These are phyloP conservation scores for Pestalotiopsis sp. DNA, from an alignment of 2,329 filamentous ascomycete genomes.

Conservation along the genomic window DNA sequence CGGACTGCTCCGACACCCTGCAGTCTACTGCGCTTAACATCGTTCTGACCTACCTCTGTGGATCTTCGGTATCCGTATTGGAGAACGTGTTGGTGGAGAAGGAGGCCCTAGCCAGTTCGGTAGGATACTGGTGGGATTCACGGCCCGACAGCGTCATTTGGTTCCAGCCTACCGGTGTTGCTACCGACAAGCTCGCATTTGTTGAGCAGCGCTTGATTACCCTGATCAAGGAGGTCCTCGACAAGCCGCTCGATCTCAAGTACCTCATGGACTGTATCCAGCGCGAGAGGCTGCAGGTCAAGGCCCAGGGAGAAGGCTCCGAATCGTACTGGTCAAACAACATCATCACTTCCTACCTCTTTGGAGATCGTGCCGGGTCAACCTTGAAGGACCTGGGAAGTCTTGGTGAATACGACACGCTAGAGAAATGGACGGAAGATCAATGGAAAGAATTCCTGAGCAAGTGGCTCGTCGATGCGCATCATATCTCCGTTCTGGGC, in stretches of 20 bases:
- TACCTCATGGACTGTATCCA: conserved; percentile 89
- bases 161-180: conserved; percentile 84
- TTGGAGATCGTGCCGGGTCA: conserved; percentile 82
- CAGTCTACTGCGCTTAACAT: conserved; percentile 76
- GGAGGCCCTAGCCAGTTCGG: conserved; percentile 86
- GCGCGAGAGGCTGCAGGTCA: conserved; percentile 79
- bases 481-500: conserved; percentile 86
- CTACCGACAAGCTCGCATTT: conserved; percentile 79
- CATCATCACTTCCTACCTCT: conserved; percentile 91
- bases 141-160: conserved; percentile 83
- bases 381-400: conserved; percentile 64
- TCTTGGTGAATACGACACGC: conserved; percentile 63
- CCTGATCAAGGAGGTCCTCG: conserved; percentile 78
- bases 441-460: conserved; percentile 83
- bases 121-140: conserved; percentile 78
- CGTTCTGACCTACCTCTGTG: conserved; percentile 83
- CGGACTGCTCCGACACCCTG: conserved; percentile 72
- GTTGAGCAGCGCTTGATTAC: conserved; percentile 87
- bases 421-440: conserved; percentile 80
- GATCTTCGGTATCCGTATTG: conserved; percentile 88
- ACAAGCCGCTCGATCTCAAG: conserved; percentile 81
- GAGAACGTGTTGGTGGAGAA: conserved; percentile 93
- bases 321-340: conserved; percentile 81
- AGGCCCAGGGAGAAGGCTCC: conserved; percentile 81
- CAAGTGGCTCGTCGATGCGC: conserved; percentile 83